Percentiles rank a stretch among this genome's conserved stretches.
phyloP scores from a whole-genome alignment of 192 early-diverging fungal genomes.

The Allomyces javanicus region DNA sequence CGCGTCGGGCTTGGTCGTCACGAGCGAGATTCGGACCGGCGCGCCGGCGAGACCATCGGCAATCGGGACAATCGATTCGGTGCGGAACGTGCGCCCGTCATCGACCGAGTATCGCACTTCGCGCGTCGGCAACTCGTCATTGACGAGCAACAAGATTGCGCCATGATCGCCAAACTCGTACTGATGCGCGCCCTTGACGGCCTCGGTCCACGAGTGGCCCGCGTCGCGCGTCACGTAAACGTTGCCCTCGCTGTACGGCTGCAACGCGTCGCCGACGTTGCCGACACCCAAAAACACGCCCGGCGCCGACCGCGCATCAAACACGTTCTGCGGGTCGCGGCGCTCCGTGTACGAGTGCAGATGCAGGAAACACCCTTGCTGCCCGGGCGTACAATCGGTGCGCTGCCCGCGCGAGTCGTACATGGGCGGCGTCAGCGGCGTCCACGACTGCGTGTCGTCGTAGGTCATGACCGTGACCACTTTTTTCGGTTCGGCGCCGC shows the following conservation, averaged over 20 bases:
- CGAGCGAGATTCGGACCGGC: constrained; percentile 34
- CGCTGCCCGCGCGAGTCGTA: constrained; percentile 12
- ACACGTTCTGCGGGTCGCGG: constrained; percentile 36
- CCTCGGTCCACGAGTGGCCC: constrained; percentile 61
- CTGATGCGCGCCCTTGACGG: constrained; percentile 39
- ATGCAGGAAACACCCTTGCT: constrained; percentile 48
- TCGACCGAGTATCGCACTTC: constrained; percentile 52
- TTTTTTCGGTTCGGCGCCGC: constrained; percentile 31
- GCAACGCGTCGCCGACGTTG: constrained; percentile 51
- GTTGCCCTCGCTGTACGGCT: constrained; percentile 33
- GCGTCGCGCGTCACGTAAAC: constrained; percentile 72
- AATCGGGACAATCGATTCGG: constrained; percentile 21
- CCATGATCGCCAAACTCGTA: constrained; percentile 88
- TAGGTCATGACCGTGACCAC: constrained; percentile 60
- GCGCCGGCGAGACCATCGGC: constrained; percentile 29
- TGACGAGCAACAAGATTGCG: constrained; percentile 52
- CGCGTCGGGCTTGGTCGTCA: constrained; percentile 42
- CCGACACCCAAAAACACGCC: constrained; percentile 82
- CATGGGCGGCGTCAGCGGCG: constrained; percentile 28
- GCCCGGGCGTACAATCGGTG: constrained; percentile 9
- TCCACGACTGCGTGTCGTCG: constrained; percentile 70
- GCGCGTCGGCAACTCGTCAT: constrained; percentile 49
- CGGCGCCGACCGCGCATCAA: constrained; percentile 45
- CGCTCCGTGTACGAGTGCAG: constrained; percentile 65
- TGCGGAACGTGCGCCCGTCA: constrained; percentile 40